Conservation (phyloP, 352 stramenopile species). For the Thalassiosira livingstoniorum region DNA sequence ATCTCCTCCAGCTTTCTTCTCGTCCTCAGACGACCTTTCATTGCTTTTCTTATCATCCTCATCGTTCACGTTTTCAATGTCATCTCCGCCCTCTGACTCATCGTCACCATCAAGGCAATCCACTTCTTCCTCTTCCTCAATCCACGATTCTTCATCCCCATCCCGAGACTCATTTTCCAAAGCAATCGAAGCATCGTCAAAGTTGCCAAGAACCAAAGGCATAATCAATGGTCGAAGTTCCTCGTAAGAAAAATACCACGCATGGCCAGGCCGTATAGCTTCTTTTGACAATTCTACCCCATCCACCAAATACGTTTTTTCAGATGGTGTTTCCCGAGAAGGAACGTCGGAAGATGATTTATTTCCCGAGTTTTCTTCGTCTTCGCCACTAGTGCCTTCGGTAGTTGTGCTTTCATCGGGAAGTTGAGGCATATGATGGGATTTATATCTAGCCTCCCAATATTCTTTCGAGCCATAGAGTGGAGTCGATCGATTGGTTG, state of each 20-base stretch:
- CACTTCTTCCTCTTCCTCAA: conserved; percentile 37
- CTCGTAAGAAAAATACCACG: conserved; percentile 84
- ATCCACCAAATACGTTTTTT: conserved; percentile 20
- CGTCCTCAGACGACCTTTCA: background rate
- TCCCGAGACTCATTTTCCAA: background rate
- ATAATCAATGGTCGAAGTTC: conserved; percentile 73
- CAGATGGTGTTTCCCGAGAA: background rate
- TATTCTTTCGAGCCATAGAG: conserved; percentile 78
- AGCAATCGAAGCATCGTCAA: background rate
- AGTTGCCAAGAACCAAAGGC: conserved; percentile 50
- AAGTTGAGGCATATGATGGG: background rate
- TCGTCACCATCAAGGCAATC: conserved; percentile 21
- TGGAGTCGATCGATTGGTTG: conserved; percentile 31
- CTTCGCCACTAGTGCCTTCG: background rate
- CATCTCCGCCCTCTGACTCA: conserved; percentile 13
- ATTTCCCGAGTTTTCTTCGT: background rate
- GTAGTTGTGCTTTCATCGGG: background rate
- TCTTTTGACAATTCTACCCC: conserved; percentile 32
- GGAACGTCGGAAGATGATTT: background rate
- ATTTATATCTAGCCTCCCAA: conserved; percentile 79
- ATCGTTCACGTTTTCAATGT: conserved; percentile 15
- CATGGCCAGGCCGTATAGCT: conserved; percentile 51
- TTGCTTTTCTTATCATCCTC: background rate
- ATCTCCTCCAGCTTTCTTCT: background rate
- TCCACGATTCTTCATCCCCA: conserved; percentile 40